A percentile compares a stretch with the other conserved stretches of the same genome.
Conservation (phyloP, 2,329 filamentous ascomycete genomes). For the Trichoderma sp. region DNA sequence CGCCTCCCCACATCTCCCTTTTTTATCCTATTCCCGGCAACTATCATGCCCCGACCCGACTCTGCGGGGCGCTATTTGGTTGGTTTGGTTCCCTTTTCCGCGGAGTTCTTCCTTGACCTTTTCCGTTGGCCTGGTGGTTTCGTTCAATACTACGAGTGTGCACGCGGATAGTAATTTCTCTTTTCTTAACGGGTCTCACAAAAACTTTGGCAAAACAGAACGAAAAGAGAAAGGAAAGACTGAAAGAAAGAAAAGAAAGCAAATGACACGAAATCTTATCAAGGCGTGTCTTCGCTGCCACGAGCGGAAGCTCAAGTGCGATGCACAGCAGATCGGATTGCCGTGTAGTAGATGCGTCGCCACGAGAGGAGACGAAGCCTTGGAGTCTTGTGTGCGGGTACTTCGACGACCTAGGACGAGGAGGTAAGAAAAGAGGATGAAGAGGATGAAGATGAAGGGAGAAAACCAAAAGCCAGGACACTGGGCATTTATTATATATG, state of each 20-base stretch:
- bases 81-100: not conserved
- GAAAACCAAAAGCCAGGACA: not conserved
- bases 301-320: not conserved
- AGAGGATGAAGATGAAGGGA: not conserved
- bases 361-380: not conserved
- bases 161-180: not conserved
- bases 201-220: not conserved
- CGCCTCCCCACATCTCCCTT: not conserved
- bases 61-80: not conserved
- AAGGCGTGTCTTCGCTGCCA: not conserved
- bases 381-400: not conserved
- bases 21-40: not conserved
- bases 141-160: not conserved
- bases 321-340: not conserved
- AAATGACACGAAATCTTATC: not conserved
- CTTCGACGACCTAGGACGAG: not conserved
- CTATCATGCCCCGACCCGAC: not conserved
- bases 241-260: not conserved
- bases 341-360: slow-evolving; percentile 5
- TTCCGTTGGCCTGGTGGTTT: not conserved
- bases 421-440: not conserved
- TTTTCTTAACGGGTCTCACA: not conserved
- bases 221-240: not conserved
- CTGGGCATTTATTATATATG: not conserved
- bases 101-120: not conserved